Conservation (phyloP, 805 yeast genomes). For the Yamadazyma insecticola region DNA sequence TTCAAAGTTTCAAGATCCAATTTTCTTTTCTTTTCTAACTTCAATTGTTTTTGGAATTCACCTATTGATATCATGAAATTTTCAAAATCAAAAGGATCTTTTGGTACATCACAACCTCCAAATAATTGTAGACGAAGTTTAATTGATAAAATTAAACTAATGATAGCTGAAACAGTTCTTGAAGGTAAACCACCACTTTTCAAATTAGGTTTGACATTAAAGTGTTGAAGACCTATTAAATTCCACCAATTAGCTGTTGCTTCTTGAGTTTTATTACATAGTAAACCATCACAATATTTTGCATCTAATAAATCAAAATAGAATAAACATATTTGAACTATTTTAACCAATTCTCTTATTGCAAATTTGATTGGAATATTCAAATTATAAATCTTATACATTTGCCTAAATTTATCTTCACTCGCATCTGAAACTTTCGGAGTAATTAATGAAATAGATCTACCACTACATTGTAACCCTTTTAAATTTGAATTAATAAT, state of each 20-base stretch:
- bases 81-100: constrained; percentile 80
- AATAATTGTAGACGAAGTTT: constrained; percentile 50
- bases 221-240: constrained; percentile 54
- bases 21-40: constrained; percentile 45
- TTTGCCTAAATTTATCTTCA: constrained; percentile 74
- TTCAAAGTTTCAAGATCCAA: constrained; percentile 55
- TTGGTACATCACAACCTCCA: constrained; percentile 52
- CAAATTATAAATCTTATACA: constrained; percentile 55
- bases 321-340: constrained; percentile 71
- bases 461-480: constrained; percentile 76
- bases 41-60: constrained; percentile 72
- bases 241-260: constrained; percentile 84
- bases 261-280: constrained; percentile 71
- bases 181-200: constrained; percentile 58
- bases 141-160: constrained; percentile 72
- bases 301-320: constrained; percentile 74
- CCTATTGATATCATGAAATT: constrained; percentile 63
- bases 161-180: constrained; percentile 68
- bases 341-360: constrained; percentile 64
- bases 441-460: constrained; percentile 71
- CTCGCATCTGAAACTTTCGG: constrained; percentile 67
- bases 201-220: constrained; percentile 36
- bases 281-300: constrained; percentile 72
- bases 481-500: constrained; percentile 73
- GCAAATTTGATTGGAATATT: constrained; percentile 59